phyloP scores from a whole-genome alignment of 345 rosid genomes.

The Populus ilicifolia region DNA sequence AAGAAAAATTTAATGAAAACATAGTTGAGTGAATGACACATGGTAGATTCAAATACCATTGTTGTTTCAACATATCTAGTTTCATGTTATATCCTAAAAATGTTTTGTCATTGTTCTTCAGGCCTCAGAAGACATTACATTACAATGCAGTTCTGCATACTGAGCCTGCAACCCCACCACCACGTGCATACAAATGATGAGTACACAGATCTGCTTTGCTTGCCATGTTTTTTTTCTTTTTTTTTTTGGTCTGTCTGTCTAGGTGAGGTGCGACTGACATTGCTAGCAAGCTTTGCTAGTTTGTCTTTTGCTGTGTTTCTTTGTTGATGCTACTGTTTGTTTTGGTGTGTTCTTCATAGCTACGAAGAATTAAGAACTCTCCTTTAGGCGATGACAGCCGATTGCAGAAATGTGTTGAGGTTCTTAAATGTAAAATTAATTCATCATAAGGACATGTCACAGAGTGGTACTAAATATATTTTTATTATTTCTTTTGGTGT shows the following conservation, averaged over 20 bases:
- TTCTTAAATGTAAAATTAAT: no score
- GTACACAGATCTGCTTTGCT: neutral
- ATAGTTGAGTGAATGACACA: no score
- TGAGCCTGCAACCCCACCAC: constrained; percentile 4
- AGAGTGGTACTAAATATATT: no score
- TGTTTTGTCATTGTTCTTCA: no score
- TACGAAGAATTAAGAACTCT: neutral
- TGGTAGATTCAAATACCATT: no score
- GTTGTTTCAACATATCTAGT: no score
- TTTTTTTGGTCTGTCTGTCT: no score
- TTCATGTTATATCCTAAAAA: no score
- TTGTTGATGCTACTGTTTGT: neutral
- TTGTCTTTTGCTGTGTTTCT: neutral
- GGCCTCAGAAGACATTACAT: neutral
- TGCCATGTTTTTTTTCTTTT: neutral
- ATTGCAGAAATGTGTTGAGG: neutral
- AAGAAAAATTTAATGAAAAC: neutral
- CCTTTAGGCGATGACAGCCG: neutral
- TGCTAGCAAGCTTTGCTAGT: neutral
- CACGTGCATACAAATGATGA: constrained; percentile 17
- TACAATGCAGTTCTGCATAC: neutral
- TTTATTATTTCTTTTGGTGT: no score
- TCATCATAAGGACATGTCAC: no score
- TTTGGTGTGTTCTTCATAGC: neutral
- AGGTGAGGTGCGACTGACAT: neutral